phyloP scores from a whole-genome alignment of 2,329 filamentous ascomycete genomes.

The Canariomyces notabilis region DNA sequence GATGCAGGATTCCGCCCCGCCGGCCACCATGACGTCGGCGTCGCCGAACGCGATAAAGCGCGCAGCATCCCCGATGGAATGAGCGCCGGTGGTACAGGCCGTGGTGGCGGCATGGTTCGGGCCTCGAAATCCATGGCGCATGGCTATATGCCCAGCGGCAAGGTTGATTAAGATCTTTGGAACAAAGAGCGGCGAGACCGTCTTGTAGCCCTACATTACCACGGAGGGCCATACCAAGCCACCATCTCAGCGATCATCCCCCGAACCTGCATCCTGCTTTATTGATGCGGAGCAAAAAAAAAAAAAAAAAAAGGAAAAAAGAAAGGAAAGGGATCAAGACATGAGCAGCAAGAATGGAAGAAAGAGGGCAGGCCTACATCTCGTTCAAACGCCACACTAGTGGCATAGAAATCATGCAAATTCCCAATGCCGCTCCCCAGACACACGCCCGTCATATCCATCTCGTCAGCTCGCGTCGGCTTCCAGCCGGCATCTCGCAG shows the following conservation, averaged over 20 bases:
- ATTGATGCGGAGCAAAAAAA: not conserved
- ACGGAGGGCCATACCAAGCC: not conserved
- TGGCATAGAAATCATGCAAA: constrained; percentile 82
- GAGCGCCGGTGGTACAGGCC: constrained; percentile 91
- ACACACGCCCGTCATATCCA: constrained; percentile 80
- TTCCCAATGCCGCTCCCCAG: constrained; percentile 95
- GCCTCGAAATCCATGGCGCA: constrained; percentile 82
- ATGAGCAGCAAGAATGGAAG: no score
- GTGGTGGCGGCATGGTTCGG: constrained; percentile 92
- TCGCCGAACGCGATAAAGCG: constrained; percentile 88
- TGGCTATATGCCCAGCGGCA: constrained; percentile 89
- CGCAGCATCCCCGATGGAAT: constrained; percentile 91
- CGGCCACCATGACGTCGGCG: constrained; percentile 93
- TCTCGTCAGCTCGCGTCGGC: constrained; percentile 53
- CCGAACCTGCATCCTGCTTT: not conserved
- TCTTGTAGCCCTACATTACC: constrained; percentile 69
- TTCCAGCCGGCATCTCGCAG: constrained; percentile 77
- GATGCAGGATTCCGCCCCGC: constrained; percentile 90
- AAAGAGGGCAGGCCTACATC: constrained; percentile 49
- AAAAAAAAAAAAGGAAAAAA: not conserved
- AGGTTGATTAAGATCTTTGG: constrained; percentile 92
- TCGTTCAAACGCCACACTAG: constrained; percentile 68
- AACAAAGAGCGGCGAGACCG: constrained; percentile 89
- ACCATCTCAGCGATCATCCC: constrained; percentile 5
- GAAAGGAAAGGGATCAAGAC: not conserved